Evolutionary conservation across 352 stramenopile species (phyloP).

Genomic region (Stramenopiles sp.): DNA sequence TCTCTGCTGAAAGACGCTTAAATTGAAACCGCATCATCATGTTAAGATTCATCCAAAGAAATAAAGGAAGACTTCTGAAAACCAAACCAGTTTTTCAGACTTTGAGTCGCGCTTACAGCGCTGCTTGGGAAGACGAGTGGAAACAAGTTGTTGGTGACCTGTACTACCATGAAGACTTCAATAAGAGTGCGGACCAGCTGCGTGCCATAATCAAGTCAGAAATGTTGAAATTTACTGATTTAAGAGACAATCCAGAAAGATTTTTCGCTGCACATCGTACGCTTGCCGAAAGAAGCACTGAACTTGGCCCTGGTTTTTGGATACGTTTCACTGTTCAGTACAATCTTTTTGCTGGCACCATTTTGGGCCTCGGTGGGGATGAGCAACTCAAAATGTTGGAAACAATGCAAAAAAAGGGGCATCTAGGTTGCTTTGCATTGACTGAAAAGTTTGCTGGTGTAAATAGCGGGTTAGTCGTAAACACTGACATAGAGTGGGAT

Average conservation of each 20-base stretch:
- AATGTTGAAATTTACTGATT: conserved; percentile 24
- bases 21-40: too few relatives aligned
- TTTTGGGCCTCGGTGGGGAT: conserved; percentile 21
- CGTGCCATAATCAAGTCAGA: conserved; percentile 20
- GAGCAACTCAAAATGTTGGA: conserved; percentile 21
- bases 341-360: conserved; percentile 25
- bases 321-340: conserved; percentile 26
- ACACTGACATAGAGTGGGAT: conserved; percentile 25
- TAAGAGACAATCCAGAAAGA: conserved; percentile 24
- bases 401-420: conserved; percentile 18
- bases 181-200: conserved; percentile 14
- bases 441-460: conserved; percentile 30
- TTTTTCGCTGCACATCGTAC: conserved; percentile 26
- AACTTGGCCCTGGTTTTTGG: conserved; percentile 21
- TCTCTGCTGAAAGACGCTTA: too few relatives aligned
- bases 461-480: conserved; percentile 24
- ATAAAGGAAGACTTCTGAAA: too few relatives aligned
- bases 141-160: too few relatives aligned
- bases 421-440: conserved; percentile 27
- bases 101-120: too few relatives aligned
- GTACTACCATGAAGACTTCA: neutral
- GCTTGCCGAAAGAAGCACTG: conserved; percentile 9
- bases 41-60: too few relatives aligned
- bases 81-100: too few relatives aligned
- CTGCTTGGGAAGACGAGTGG: too few relatives aligned